Base-by-base conservation (phyloP, 345 rosid species). In the Pugionium cornutum region DNA sequence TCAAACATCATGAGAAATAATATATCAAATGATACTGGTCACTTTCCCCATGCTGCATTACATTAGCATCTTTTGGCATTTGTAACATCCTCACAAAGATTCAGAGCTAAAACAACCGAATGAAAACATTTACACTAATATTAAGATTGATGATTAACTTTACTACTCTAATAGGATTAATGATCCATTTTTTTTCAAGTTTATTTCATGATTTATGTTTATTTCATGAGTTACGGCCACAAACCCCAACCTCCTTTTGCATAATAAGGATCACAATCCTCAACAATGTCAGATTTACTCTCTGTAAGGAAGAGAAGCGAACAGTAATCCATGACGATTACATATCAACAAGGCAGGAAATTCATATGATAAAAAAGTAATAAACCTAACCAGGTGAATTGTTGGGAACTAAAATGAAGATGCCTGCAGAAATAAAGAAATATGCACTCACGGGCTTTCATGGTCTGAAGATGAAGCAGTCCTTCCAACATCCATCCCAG, bases 391-490 rank as follows among this genome's bases (percentile, higher is more conserved):
- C 9, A 58, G 59, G 5, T 37, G 58, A 52, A 50, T 52, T 44
- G 31, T 9, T 6, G 7, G 33, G 9, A 55, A 25, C n/a, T 58
- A 35, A 45, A 48, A 18, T n/a, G 48, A 58, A 52, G 37, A 58
- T 64, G 58, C 64, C 39, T 4, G 27, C 47, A 42, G 47, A 42
- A 32, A 54, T 11, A 8, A 58, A 26, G 54, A 35, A 48, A 63
- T 37, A 18, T 51, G 66, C 72, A 89, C 99, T 91, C 79, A 95
- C 99, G 92, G 99, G 81, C 95, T 86, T 80, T 95, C 99, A 58
- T 66, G 91, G 64, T 95, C 99, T 3, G 98, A 91, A 56, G 99
- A 95, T 44, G 98, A 95, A 72, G 87, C 98, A 72, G 81, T 82
- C 78, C 95, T 87, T 58, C 92, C 91, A 60, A 63, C 84, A 67